Percentiles rank a stretch among this genome's conserved stretches.
Conservation (phyloP, 2,329 filamentous ascomycete genomes). For the Fusarium sp. region DNA sequence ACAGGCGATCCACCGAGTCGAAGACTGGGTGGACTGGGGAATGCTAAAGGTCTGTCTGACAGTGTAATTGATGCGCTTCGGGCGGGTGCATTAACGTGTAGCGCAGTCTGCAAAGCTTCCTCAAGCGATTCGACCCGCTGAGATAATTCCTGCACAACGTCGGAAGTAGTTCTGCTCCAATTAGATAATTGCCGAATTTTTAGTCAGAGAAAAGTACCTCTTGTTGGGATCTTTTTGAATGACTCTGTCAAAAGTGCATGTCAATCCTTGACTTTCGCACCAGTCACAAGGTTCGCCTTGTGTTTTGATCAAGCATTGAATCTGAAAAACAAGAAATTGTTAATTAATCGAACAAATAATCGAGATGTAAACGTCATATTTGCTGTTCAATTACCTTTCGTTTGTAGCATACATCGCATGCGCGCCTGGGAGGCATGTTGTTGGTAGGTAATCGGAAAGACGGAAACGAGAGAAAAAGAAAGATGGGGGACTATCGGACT, state of each 20-base stretch:
- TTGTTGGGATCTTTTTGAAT: conserved; percentile 34
- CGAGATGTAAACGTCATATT: not conserved
- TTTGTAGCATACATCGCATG: conserved; percentile 37
- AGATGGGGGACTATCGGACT: not conserved
- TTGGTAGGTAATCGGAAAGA: conserved; percentile 32
- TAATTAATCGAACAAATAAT: not conserved
- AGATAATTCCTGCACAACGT: conserved; percentile 36
- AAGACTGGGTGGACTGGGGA: conserved; percentile 7
- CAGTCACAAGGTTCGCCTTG: conserved; percentile 36
- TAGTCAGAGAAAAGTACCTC: conserved; percentile 12
- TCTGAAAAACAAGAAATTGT: conserved; percentile 12
- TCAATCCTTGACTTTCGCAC: conserved; percentile 36
- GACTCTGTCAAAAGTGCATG: conserved; percentile 41
- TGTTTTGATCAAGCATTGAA: conserved; percentile 38
- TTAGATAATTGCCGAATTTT: not conserved
- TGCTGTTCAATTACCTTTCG: conserved; percentile 28
- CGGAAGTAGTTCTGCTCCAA: conserved; percentile 20
- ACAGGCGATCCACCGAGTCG: conserved; percentile 6
- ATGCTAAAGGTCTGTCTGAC: conserved; percentile 3
- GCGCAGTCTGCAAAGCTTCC: conserved; percentile 23
- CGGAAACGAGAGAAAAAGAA: conserved; percentile 13
- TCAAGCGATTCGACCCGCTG: conserved; percentile 36
- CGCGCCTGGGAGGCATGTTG: conserved; percentile 34
- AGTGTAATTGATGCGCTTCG: conserved; percentile 22
- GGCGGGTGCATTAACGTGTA: not conserved